phyloP scores from a whole-genome alignment of 2,329 filamentous ascomycete species.

The Exophiala oligosperma region DNA sequence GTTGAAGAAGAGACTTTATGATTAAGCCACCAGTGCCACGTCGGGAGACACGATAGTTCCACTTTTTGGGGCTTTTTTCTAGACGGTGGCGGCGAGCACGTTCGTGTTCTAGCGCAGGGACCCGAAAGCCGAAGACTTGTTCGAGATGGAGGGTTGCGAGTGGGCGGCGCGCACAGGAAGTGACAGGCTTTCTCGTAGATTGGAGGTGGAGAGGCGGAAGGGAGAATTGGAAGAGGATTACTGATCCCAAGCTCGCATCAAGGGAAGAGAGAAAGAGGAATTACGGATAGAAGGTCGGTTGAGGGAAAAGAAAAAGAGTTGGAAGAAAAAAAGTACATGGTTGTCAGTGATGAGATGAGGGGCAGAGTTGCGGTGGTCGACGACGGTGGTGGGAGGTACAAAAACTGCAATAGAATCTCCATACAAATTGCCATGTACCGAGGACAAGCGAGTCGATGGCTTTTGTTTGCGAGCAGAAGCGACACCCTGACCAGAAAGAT shows the following conservation, averaged over 20 bases:
- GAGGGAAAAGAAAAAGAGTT: not conserved
- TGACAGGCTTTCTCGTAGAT: too few species aligned
- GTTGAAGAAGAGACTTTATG: not conserved
- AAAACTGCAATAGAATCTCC: too few species aligned
- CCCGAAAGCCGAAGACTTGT: not conserved
- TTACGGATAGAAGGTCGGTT: too few species aligned
- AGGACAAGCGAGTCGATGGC: too few species aligned
- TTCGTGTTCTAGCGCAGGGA: not conserved
- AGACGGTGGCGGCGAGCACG: not conserved
- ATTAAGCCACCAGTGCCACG: not conserved
- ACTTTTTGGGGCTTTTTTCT: not conserved
- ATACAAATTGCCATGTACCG: too few species aligned
- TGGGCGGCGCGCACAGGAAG: not conserved
- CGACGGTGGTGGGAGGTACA: too few species aligned
- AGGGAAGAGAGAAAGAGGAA: not conserved
- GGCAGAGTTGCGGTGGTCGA: not conserved
- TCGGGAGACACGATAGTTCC: not conserved
- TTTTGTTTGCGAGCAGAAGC: too few species aligned
- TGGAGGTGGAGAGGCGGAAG: too few species aligned
- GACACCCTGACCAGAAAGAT: too few species aligned
- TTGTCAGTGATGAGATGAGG: not conserved
- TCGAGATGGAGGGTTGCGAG: not conserved
- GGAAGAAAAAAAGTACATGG: not conserved
- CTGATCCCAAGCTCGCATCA: not conserved
- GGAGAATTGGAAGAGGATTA: too few species aligned